Percentiles rank a stretch among this genome's conserved stretches.
Evolutionary conservation across 2,329 filamentous ascomycete species (phyloP).

Genomic region (Botrytis pseudocinerea): DNA sequence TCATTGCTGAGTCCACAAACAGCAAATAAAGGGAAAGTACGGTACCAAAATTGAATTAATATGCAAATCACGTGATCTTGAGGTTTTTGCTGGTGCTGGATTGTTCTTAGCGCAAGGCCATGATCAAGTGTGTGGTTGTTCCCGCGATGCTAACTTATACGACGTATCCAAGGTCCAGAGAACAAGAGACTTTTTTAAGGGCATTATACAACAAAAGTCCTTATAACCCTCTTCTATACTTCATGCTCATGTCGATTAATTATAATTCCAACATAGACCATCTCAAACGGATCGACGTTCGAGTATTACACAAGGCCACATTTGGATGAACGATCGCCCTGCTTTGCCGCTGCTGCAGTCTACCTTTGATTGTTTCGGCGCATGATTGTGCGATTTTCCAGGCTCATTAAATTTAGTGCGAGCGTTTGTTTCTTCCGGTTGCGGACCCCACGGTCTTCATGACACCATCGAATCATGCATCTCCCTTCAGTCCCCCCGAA

Average conservation of each 20-base stretch:
- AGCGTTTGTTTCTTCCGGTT: slow-evolving; percentile 18
- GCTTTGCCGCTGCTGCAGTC: not conserved
- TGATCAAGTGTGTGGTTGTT: not conserved
- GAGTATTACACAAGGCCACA: slow-evolving; percentile 13
- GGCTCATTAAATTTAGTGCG: slow-evolving; percentile 42
- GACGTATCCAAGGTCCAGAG: not conserved
- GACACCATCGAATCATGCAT: slow-evolving; percentile 67
- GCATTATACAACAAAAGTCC: not conserved
- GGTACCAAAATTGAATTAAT: not conserved
- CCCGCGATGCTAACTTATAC: slow-evolving; percentile 1
- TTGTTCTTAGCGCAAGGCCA: slow-evolving; percentile 22
- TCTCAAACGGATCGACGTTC: slow-evolving; percentile 19
- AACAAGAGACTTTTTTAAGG: not conserved
- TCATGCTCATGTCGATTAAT: slow-evolving; percentile 30
- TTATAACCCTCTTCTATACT: slow-evolving; percentile 9
- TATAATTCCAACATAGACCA: slow-evolving; percentile 9
- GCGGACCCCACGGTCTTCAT: slow-evolving; percentile 51
- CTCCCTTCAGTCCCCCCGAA: slow-evolving; percentile 61
- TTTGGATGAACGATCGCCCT: slow-evolving; percentile 19
- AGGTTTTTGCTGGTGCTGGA: not conserved
- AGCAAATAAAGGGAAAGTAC: not conserved
- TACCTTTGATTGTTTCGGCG: slow-evolving; percentile 26
- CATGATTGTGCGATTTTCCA: slow-evolving; percentile 47
- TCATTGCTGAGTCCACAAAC: not conserved
- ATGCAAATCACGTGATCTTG: not conserved